Evolutionary conservation across 2,329 filamentous ascomycete species (phyloP), one percentile per base, ranked within the genome.

Genomic region (Sporothrix sp.): DNA sequence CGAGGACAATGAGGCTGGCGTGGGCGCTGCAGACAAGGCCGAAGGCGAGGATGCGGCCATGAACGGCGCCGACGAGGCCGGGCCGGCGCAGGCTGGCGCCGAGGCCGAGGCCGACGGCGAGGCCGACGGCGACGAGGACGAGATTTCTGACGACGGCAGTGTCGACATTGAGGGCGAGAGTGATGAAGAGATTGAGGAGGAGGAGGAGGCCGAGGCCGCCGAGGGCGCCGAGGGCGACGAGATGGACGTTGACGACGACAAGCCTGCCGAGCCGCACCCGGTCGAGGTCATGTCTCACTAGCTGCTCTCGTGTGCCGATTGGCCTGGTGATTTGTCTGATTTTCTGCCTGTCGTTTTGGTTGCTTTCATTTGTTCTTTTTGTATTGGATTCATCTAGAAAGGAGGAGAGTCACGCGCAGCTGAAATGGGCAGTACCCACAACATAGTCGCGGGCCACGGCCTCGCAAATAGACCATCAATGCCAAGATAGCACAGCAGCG

Each of bases 1-100:
- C n/a, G 79, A 68, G 11, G 78, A 75, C 33, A 75, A 72, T 30
- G 52, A 68, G 66, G 45, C 52, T 18, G 58, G 52, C 16, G 58
- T 54, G 23, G 57, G 53, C 33, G 51, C 39, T 25, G 50, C 35
- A 16, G 21, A 16, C 18, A 42, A 46, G 42, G 48, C 30, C 13
- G 52, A 50, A 18, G 57, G 50, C 14, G 58, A 62, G 50, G 64
- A 67, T 40, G 59, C 62, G 1, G 58, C 60, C 16, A 66, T 66
- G 65, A 62, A 58, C 8, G 63, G 63, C 21, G 58, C 62, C 14
- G 63, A 64, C 38, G 58, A 56, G 21, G 33, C 54, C 5, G 43
- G 18, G 6, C 32, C 30, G 4, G 42, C 35, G 9, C 30, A 27
- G 37, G 47, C 28, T 32, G 28, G 28, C 6, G 45, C 23, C 45